Evolutionary conservation across 164 flowering plant genomes (phyloP), one percentile per base, ranked within the genome.

Genomic region (Liquidambar formosana): DNA sequence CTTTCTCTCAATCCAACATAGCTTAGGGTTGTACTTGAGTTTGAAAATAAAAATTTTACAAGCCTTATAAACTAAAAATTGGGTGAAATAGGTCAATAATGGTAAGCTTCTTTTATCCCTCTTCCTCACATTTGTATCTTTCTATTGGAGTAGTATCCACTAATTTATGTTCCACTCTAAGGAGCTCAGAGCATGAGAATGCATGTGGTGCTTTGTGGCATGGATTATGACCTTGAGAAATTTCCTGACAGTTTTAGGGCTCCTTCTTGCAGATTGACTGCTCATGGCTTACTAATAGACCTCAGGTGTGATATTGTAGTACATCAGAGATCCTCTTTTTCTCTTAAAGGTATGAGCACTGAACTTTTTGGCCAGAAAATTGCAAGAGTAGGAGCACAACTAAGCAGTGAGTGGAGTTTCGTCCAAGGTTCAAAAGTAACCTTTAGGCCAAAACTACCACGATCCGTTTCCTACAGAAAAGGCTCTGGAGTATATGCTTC

Each of bases 401-500:
- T 41, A 44, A 23, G 18, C 18, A 52, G 61, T 16, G 68, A 66
- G 10, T 79, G 83, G 85, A 78, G 82, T 72, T 83, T 83, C 56
- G 11, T 58, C 0, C 71, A 76, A 60, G 85, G 85, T 59, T 75
- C 85, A 67, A 80, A 70, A 78, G 38, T 72, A 45, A 18, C 25
- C 14, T 5, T 44, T 22, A 76, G 51, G 61, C 81, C 82, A 53
- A 77, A 72, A 71, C 74, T 73, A 19, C 49, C 65, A 64, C 74
- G 61, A 56, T 23, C 61, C 23, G 18, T 23, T 58, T 38, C 14
- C 10, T 4, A 49, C 59, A 67, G 71, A 45, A 79, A 62, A 68
- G 22, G 71, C 67, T 64, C 62, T 19, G 64, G 54, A 63, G 73
- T 87, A 23, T 41, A 63, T 57, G 86, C 83, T 66, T 85, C 84